Conservation (phyloP, 2,329 filamentous ascomycete species). For the Fusarium nygamai region DNA sequence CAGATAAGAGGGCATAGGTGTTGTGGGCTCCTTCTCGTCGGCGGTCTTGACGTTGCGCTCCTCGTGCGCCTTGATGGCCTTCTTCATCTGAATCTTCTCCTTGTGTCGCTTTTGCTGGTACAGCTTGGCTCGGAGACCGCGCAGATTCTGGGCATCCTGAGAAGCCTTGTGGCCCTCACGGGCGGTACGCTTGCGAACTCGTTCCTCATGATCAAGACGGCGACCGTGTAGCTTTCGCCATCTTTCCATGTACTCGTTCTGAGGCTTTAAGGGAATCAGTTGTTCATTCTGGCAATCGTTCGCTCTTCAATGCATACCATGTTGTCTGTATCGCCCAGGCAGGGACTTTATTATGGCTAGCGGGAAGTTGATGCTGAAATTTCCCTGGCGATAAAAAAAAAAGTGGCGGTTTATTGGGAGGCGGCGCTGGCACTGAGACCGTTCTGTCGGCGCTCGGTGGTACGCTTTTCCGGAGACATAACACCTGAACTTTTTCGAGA, state of each 20-base stretch:
- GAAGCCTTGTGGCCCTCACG: constrained; percentile 90
- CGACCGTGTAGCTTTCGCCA: constrained; percentile 68
- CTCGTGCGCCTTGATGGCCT: constrained; percentile 93
- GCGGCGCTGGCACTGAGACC: constrained; percentile 14
- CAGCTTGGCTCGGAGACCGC: constrained; percentile 90
- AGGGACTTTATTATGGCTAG: constrained; percentile 34
- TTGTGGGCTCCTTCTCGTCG: constrained; percentile 79
- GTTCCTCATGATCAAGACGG: constrained; percentile 83
- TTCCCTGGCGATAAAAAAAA: constrained; percentile 44
- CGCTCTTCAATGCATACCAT: constrained; percentile 44
- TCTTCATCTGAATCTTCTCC: constrained; percentile 99
- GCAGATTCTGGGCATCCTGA: constrained; percentile 91
- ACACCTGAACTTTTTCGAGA: constrained; percentile 43
- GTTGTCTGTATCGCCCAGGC: constrained; percentile 42
- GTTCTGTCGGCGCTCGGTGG: constrained; percentile 44
- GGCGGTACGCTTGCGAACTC: constrained; percentile 84
- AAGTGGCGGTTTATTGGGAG: constrained; percentile 44
- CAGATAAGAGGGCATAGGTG: constrained; percentile 90
- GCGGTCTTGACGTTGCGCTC: constrained; percentile 94
- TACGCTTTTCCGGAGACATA: constrained; percentile 47
- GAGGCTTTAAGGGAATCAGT: constrained; percentile 65
- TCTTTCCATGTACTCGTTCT: constrained; percentile 83
- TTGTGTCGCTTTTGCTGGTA: constrained; percentile 93
- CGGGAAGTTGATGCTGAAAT: constrained; percentile 41
- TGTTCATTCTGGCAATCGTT: neutral